These are phyloP conservation scores for Tilletia indica DNA, from an alignment of 1,284 basidiomycete genomes.

Conservation along the genomic window DNA sequence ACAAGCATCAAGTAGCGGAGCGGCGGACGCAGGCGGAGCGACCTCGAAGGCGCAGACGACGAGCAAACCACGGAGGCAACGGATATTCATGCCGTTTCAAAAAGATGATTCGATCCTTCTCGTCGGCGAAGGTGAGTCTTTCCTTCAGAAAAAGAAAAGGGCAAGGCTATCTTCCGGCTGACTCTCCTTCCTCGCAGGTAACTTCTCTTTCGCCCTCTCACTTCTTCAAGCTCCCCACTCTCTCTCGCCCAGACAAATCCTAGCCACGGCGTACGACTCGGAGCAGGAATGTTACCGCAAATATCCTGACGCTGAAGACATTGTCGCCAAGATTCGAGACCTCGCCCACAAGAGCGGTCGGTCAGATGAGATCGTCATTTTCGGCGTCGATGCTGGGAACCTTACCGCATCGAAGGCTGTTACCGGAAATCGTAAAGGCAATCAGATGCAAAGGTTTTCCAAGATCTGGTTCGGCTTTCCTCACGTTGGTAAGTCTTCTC, in stretches of 20 bases:
- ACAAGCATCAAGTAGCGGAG: neutral
- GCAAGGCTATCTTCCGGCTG: neutral
- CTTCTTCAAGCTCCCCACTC: slow-evolving; percentile 61
- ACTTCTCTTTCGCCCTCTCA: slow-evolving; percentile 86
- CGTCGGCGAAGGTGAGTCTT: slow-evolving; percentile 71
- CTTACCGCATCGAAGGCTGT: slow-evolving; percentile 65
- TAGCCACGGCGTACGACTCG: slow-evolving; percentile 83
- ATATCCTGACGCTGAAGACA: slow-evolving; percentile 74
- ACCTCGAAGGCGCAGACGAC: slow-evolving; percentile 41
- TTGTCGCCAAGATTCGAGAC: slow-evolving; percentile 60
- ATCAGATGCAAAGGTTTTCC: slow-evolving; percentile 66
- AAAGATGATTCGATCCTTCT: slow-evolving; percentile 77
- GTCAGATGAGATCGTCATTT: slow-evolving; percentile 72
- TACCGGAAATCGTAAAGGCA: slow-evolving; percentile 34
- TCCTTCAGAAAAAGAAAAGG: neutral
- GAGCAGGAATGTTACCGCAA: slow-evolving; percentile 76
- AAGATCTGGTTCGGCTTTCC: slow-evolving; percentile 92
- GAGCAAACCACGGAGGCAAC: slow-evolving; percentile 49
- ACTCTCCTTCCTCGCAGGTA: slow-evolving; percentile 52
- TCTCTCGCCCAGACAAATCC: slow-evolving; percentile 68
- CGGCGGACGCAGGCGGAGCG: neutral
- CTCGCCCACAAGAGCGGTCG: slow-evolving; percentile 24
- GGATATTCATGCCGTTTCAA: slow-evolving; percentile 66
- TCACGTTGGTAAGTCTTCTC: slow-evolving; percentile 73
- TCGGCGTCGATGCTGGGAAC: slow-evolving; percentile 78